These are phyloP conservation scores for Dovyalis caffra DNA, from an alignment of 345 rosid species.

Conservation along the genomic window DNA sequence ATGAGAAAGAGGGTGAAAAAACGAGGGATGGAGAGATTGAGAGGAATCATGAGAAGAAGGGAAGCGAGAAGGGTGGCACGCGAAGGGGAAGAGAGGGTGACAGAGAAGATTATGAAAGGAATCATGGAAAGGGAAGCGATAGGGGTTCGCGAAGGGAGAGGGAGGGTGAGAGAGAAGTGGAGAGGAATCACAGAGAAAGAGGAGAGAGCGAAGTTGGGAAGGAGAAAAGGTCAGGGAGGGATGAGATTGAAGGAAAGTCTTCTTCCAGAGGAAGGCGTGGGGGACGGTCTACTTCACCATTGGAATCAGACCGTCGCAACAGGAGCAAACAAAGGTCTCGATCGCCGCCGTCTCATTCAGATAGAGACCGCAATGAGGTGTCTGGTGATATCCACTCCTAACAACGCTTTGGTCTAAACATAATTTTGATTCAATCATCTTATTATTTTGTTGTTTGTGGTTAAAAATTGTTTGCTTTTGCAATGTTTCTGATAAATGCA, in stretches of 20 bases:
- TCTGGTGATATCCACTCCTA: constrained; percentile 40
- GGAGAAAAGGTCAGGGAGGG: constrained; percentile 55
- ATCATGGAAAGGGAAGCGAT: constrained; percentile 21
- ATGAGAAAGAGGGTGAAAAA: constrained; percentile 49
- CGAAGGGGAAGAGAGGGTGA: constrained; percentile 21
- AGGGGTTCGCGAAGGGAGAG: constrained; percentile 17
- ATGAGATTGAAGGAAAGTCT: constrained; percentile 48
- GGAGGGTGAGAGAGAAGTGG: constrained; percentile 4
- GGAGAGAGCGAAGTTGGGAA: constrained; percentile 44
- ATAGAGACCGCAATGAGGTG: constrained; percentile 65
- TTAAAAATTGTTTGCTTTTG: not conserved
- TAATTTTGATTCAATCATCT: not conserved
- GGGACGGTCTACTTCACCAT: constrained; percentile 51
- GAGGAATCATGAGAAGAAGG: constrained; percentile 36
- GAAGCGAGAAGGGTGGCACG: constrained; percentile 24
- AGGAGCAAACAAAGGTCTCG: constrained; percentile 58
- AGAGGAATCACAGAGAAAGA: constrained; percentile 28
- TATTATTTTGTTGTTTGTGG: not conserved
- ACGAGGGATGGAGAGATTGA: constrained; percentile 49
- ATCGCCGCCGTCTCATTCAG: constrained; percentile 46
- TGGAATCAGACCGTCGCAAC: constrained; percentile 36
- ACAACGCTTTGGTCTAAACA: not conserved
- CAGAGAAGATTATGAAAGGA: constrained; percentile 8
- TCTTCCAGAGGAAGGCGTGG: constrained; percentile 48
- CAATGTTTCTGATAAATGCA: not conserved